Evolutionary conservation across 371 early-diverging fungal genomes (phyloP), one percentile per base, ranked within the genome.

Genomic region (Apophysomyces sp.): DNA sequence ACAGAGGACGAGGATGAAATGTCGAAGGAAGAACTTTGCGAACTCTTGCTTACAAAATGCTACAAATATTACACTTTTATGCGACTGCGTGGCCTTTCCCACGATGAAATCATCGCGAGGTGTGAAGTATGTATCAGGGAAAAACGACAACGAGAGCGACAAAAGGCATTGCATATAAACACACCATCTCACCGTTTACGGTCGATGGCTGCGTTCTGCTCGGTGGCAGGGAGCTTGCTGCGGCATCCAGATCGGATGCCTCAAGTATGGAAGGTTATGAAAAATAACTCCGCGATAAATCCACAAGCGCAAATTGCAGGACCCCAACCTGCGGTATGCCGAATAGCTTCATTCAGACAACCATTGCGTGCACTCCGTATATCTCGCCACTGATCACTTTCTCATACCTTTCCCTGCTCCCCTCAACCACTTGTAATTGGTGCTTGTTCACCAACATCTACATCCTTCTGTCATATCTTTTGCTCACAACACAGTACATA

Each of bases 1-100:
- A 9, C 9, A 21, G 49, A 44, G 11, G 49, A 44, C 9, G 21
- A 44, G 16, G 49, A 44, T 21, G 49, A 44, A 16, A 2, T 44
- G 9, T 7, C 49, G 6, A 44, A 4, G 6, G 49, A 44, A 21
- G 21, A 44, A 21, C 3, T 44, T 21, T 44, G 24, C 21, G 49
- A 44, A 44, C 26, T 44, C 21, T 9, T 44, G 49, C 49, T 44
- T 1, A 44, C 49, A 6, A 44, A 9, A 9, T 44, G 49, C 49
- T 44, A 44, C 8, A 44, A 44, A 44, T 58, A 58, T 18, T 58
- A 58, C 18, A 40, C 44, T 2, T 58, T 58, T 18, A 39, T 58
- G 40, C 39, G 58, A n/a, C 8, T 58, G n/a, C 58, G 58, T 26
- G 58, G 58, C 3, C 11, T 58, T 4, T 58, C 58, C 4, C 58